These are phyloP conservation scores for Cynanchum wilfordii DNA, from an alignment of 257 asterid genomes.

Conservation along the genomic window DNA sequence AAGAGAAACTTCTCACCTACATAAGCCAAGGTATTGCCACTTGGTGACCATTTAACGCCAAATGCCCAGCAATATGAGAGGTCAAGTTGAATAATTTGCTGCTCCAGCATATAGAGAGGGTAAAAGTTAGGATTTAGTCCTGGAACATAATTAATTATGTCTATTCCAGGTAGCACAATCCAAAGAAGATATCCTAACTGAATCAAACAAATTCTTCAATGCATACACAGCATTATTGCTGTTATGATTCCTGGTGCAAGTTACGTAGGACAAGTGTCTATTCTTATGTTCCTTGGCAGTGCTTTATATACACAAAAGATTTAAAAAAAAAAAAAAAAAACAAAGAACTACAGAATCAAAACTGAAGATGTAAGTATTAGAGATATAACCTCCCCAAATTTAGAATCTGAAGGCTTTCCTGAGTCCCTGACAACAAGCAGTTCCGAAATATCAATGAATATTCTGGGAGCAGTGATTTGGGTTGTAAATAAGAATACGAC, in stretches of 20 bases:
- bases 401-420: conserved; percentile 69
- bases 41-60: conserved; percentile 95
- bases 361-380: conserved; percentile 13
- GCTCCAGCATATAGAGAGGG: conserved; percentile 26
- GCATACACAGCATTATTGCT: neutral
- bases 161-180: neutral
- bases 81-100: conserved; percentile 99
- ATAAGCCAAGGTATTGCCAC: conserved; percentile 88
- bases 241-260: neutral
- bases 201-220: neutral
- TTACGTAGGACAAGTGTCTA: neutral
- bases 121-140: conserved; percentile 2
- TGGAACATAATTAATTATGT: neutral
- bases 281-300: neutral
- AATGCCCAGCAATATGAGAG: conserved; percentile 93
- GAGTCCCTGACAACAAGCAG: conserved; percentile 32
- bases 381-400: conserved; percentile 85
- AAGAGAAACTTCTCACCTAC: conserved; percentile 63
- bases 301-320: neutral
- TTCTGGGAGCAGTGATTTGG: conserved; percentile 12
- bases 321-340: neutral
- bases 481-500: conserved; percentile 18
- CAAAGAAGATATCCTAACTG: neutral
- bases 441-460: conserved; percentile 11
- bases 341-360: conserved; percentile 3